Base-by-base conservation (phyloP, 2,329 filamentous ascomycete species). In the Aspergillus sp. region DNA sequence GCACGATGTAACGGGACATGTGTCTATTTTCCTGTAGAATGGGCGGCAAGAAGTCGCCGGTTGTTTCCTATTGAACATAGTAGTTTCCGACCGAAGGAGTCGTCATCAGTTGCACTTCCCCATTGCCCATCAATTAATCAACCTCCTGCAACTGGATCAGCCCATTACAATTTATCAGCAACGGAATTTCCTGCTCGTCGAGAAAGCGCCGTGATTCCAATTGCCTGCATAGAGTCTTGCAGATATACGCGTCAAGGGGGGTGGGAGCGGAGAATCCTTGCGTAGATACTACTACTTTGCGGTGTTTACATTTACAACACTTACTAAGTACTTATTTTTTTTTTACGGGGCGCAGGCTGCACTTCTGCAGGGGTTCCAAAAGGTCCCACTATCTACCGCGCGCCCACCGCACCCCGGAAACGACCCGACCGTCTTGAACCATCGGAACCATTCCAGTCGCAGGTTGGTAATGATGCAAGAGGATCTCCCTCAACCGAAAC, bases 391-490 rank as follows among this genome's bases (percentile, higher is more conserved):
- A 36, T 36, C 32, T 36, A 11, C 32, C 11, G 11, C 32, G 32
- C 32, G 32, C 32, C 32, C 47, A 50, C 47, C 47, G 6, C 25
- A 27, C 47, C 47, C 47, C 47, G 47, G 25, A 17, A 49, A 32
- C 47, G 47, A 27, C 47, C 41, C 47, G 47, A 50, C 25, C 47
- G 47, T 36, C 47, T 50, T 10, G 47, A 50, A 50, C 47, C 47
- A 32, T 50, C 23, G 47, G 15, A 50, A 50, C 47, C 47, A 32
- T 27, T 27, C 25, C 47, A n/a, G 30, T 50, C 27, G 23, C 47
- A 50, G 19, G 41, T 32, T 50, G 25, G 8, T 15, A 30, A 50
- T 50, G 47, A 50, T 50, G 47, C 47, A 50, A 49, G 47, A 50
- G 47, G n/a, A 27, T 10, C 27, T 30, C 27, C 41, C 41, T 21